These are phyloP conservation scores for Solanum dulcamara DNA, from an alignment of 257 asterid species.

Conservation along the genomic window DNA sequence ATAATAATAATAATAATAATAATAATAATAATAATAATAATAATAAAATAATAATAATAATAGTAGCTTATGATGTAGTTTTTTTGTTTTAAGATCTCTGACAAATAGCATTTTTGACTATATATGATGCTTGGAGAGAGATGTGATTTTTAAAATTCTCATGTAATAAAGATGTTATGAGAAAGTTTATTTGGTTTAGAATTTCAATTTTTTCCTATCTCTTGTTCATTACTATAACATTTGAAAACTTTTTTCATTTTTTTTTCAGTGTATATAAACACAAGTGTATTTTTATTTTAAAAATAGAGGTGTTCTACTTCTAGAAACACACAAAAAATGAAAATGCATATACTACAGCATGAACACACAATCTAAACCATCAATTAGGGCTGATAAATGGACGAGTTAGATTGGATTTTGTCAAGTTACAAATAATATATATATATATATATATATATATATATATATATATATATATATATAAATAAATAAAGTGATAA, in stretches of 20 bases:
- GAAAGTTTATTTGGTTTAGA: neutral
- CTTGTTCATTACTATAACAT: neutral
- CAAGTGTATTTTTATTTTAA: neutral
- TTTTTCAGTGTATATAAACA: neutral
- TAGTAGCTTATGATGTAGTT: neutral
- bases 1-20: no score
- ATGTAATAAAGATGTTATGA: neutral
- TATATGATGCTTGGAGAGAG: neutral
- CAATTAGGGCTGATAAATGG: neutral
- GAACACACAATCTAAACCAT: neutral
- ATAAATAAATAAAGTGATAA: neutral
- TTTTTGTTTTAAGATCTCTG: neutral
- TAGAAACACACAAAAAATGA: neutral
- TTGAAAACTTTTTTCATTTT: neutral
- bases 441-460: neutral
- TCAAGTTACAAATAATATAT: neutral
- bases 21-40: no score
- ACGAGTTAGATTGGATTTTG: neutral
- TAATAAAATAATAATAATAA: neutral
- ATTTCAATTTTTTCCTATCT: neutral
- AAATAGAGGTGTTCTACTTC: neutral
- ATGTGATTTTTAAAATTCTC: neutral
- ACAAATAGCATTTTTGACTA: neutral
- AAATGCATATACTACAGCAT: neutral
- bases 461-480: neutral